phyloP scores from a whole-genome alignment of 1,284 basidiomycete genomes.

The Apiotrichum domesticum region DNA sequence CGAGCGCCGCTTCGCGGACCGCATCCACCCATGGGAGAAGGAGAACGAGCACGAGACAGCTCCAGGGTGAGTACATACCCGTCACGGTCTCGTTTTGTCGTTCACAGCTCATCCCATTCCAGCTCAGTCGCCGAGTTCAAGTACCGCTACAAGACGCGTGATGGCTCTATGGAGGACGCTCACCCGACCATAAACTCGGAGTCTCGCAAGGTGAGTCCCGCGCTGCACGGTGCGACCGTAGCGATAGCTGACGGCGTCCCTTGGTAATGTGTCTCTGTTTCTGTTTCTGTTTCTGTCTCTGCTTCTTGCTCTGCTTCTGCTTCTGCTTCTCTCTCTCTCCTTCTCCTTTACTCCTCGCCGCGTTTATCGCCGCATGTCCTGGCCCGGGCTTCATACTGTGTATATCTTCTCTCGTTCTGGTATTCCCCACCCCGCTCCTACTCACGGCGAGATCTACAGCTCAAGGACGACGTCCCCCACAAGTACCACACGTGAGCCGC shows the following conservation, averaged over 20 bases:
- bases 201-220: slow-evolving; percentile 29
- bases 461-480: slow-evolving; percentile 15
- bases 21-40: slow-evolving; percentile 44
- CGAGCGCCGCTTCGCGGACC: slow-evolving; percentile 24
- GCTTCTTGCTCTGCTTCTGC: not conserved
- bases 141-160: slow-evolving; percentile 46
- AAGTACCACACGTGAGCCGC: slow-evolving; percentile 16
- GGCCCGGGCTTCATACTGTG: not conserved
- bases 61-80: slow-evolving; percentile 27
- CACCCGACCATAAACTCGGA: slow-evolving; percentile 38
- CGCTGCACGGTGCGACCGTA: no score
- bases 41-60: slow-evolving; percentile 35
- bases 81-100: no score
- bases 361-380: not conserved
- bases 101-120: slow-evolving; percentile 9
- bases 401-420: not conserved
- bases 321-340: no score
- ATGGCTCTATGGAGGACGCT: slow-evolving; percentile 43
- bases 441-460: slow-evolving; percentile 4
- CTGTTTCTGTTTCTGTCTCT: no score
- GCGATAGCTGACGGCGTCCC: no score
- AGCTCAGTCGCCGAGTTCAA: slow-evolving; percentile 43
- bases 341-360: no score
- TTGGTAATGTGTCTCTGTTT: no score
- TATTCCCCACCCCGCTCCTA: not conserved